phyloP scores from a whole-genome alignment of 1,139 yeast species.

The Debaryomyces robertsiae region DNA sequence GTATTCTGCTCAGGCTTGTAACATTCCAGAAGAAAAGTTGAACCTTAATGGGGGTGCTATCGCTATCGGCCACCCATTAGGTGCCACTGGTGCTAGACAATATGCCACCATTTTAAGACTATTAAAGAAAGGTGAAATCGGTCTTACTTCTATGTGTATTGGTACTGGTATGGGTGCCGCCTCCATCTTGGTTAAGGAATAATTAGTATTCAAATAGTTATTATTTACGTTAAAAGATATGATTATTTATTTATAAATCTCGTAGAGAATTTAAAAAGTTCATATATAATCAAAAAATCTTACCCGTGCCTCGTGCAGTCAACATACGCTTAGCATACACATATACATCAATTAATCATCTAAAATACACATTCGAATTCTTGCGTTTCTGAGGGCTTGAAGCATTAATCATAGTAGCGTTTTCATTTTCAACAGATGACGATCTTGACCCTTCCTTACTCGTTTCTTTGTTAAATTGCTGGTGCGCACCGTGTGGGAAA shows the following conservation, averaged over 20 bases:
- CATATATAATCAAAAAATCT: background rate
- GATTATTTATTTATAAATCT: background rate
- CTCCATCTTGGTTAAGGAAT: slow-evolving; percentile 76
- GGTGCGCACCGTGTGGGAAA: slow-evolving; percentile 62
- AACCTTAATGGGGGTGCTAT: slow-evolving; percentile 96
- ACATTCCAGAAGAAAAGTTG: slow-evolving; percentile 71
- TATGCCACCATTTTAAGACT: slow-evolving; percentile 84
- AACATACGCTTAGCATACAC: background rate
- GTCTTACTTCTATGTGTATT: slow-evolving; percentile 93
- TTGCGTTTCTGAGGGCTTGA: slow-evolving; percentile 20
- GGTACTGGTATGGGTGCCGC: slow-evolving; percentile 99
- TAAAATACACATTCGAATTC: slow-evolving; percentile 37
- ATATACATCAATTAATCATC: slow-evolving; percentile 16
- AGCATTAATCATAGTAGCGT: background rate
- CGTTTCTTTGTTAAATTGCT: slow-evolving; percentile 20
- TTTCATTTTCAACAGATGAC: slow-evolving; percentile 2
- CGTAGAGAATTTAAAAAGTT: background rate
- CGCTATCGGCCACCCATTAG: slow-evolving; percentile 94
- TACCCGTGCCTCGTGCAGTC: no score
- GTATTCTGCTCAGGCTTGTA: slow-evolving; percentile 66
- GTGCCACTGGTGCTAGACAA: slow-evolving; percentile 96
- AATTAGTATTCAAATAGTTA: slow-evolving; percentile 12
- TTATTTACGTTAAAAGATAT: background rate
- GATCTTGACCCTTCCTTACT: slow-evolving; percentile 2
- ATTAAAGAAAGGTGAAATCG: slow-evolving; percentile 77